Conservation (phyloP, 2,329 filamentous ascomycete genomes). For the Alternaria viburni region DNA sequence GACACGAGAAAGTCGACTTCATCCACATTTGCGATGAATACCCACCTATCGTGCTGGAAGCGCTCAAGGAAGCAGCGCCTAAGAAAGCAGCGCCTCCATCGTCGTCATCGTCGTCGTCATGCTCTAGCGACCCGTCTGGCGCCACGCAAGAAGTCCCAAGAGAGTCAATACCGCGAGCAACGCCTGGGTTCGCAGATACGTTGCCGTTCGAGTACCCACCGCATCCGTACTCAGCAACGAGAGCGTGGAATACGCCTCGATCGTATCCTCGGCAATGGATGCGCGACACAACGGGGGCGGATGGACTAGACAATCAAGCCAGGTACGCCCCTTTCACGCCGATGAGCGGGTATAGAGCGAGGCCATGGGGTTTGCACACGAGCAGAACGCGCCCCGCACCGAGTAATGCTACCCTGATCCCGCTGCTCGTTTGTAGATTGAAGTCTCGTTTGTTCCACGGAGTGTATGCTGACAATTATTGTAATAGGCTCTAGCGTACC, state of each 20-base stretch:
- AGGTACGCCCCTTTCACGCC: slow-evolving; percentile 30
- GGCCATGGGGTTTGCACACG: slow-evolving; percentile 14
- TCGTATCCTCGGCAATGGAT: slow-evolving; percentile 21
- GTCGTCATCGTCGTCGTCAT: slow-evolving; percentile 14
- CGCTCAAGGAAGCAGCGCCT: slow-evolving; percentile 7
- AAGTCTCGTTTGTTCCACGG: slow-evolving; percentile 11
- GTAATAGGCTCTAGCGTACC: slow-evolving; percentile 8
- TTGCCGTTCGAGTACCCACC: slow-evolving; percentile 16
- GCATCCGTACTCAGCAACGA: slow-evolving; percentile 7
- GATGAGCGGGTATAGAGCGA: slow-evolving; percentile 5
- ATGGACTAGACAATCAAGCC: not conserved
- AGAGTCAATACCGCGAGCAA: slow-evolving; percentile 18
- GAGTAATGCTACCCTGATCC: slow-evolving; percentile 31
- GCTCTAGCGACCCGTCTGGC: slow-evolving; percentile 13
- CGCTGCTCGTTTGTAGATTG: slow-evolving; percentile 13
- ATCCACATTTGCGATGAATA: slow-evolving; percentile 31
- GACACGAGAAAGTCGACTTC: slow-evolving; percentile 19
- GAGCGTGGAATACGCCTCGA: slow-evolving; percentile 14
- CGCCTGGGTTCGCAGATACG: slow-evolving; percentile 7
- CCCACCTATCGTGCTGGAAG: slow-evolving; percentile 23
- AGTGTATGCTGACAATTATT: slow-evolving; percentile 2
- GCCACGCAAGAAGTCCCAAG: slow-evolving; percentile 30
- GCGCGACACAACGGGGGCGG: not conserved
- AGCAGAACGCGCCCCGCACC: slow-evolving; percentile 19
- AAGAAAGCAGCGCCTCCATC: slow-evolving; percentile 6